These are phyloP conservation scores for Melastoma malabathricum DNA, from an alignment of 345 rosid species.

Conservation along the genomic window DNA sequence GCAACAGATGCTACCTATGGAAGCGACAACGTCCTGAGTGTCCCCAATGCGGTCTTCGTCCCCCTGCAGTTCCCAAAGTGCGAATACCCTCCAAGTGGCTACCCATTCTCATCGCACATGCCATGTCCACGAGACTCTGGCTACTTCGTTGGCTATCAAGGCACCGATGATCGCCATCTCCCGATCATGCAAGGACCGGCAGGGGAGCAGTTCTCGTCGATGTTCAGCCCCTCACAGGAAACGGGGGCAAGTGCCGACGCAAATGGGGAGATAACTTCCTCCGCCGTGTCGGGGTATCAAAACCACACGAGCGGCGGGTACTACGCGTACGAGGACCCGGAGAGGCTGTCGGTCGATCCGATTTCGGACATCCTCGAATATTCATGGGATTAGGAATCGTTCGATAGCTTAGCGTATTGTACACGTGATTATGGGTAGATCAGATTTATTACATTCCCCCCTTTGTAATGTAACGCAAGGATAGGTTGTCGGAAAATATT, in stretches of 20 bases:
- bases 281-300: constrained; percentile 13
- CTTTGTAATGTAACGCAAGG: too few species aligned
- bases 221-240: constrained; percentile 45
- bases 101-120: not conserved
- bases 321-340: not conserved
- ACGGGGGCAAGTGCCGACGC: constrained; percentile 46
- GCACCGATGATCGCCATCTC: not conserved
- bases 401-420: too few species aligned
- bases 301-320: too few species aligned
- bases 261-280: constrained; percentile 37
- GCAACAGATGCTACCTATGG: not conserved
- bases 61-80: constrained; percentile 10
- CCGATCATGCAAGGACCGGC: constrained; percentile 12
- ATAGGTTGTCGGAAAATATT: too few species aligned
- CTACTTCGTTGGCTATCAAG: not conserved
- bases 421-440: too few species aligned
- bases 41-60: not conserved
- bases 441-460: too few species aligned
- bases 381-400: not conserved
- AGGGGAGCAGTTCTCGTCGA: constrained; percentile 10
- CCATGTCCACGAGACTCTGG: not conserved
- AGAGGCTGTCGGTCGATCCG: not conserved
- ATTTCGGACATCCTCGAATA: constrained; percentile 2
- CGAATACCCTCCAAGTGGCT: not conserved
- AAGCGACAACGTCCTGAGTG: not conserved